These are phyloP conservation scores for Calonectria multiphialidica DNA, from an alignment of 2,329 filamentous ascomycete genomes.

Conservation along the genomic window DNA sequence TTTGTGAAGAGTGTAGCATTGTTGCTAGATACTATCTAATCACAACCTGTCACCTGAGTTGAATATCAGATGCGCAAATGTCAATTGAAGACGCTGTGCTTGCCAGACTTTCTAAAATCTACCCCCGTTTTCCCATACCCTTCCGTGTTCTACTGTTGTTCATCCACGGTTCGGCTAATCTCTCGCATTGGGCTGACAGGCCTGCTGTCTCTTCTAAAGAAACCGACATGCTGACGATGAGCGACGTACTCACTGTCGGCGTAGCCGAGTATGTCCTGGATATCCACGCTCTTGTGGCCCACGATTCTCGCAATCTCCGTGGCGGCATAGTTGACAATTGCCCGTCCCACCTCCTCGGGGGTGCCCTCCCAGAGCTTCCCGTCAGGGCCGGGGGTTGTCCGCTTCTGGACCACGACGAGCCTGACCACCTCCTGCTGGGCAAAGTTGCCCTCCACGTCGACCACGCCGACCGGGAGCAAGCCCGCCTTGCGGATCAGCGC, in stretches of 20 bases:
- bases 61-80: slow-evolving; percentile 37
- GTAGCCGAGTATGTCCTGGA: slow-evolving; percentile 85
- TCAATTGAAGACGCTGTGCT: slow-evolving; percentile 36
- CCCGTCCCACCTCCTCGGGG: slow-evolving; percentile 83
- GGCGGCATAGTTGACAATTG: slow-evolving; percentile 93
- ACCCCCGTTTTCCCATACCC: slow-evolving; percentile 17
- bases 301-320: slow-evolving; percentile 86
- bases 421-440: slow-evolving; percentile 93
- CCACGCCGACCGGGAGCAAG: slow-evolving; percentile 89
- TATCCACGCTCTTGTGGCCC: slow-evolving; percentile 85
- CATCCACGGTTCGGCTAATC: slow-evolving; percentile 35
- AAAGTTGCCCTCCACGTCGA: slow-evolving; percentile 90
- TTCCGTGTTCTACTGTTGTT: slow-evolving; percentile 20
- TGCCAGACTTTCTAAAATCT: slow-evolving; percentile 31
- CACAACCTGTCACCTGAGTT: no score
- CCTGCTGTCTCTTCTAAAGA: slow-evolving; percentile 70
- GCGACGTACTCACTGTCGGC: slow-evolving; percentile 96
- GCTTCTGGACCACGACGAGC: slow-evolving; percentile 81
- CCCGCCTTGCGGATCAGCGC: slow-evolving; percentile 88
- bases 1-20: no score
- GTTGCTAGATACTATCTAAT: no score
- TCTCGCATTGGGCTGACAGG: slow-evolving; percentile 61
- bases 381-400: slow-evolving; percentile 52
- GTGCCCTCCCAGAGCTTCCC: slow-evolving; percentile 63
- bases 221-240: slow-evolving; percentile 86